Evolutionary conservation across 2,329 filamentous ascomycete species (phyloP).

Genomic region (Pseudogymnoascus sp.): DNA sequence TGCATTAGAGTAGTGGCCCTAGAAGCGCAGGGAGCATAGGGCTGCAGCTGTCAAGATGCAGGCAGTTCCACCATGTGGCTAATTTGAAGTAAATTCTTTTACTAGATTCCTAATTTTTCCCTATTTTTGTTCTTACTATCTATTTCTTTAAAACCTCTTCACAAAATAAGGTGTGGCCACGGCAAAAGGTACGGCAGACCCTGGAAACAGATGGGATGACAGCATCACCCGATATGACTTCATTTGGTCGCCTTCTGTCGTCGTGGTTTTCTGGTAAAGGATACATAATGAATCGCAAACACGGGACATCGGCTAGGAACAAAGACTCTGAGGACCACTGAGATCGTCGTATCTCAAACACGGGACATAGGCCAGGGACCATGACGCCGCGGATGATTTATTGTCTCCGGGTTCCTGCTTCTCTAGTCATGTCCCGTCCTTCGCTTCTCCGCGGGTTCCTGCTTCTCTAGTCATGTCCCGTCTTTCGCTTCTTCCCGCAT

Average conservation of each 20-base stretch:
- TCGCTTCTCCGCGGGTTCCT: not conserved
- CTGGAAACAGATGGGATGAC: not conserved
- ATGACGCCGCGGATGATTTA: not conserved
- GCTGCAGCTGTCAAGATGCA: not conserved
- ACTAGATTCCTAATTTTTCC: not conserved
- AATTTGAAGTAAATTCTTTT: not conserved
- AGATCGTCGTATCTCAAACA: not conserved
- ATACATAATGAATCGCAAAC: not conserved
- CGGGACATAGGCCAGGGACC: not conserved
- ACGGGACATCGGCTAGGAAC: not conserved
- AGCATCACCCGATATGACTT: not conserved
- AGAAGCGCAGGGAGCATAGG: not conserved
- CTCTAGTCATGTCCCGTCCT: not conserved
- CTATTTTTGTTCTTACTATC: not conserved
- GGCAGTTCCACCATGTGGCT: not conserved
- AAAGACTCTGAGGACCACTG: not conserved
- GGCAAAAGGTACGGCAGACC: not conserved
- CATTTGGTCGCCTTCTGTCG: not conserved
- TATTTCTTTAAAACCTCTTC: not conserved
- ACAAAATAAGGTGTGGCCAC: not conserved
- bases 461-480: not conserved
- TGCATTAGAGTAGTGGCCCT: not conserved
- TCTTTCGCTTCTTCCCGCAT: not conserved
- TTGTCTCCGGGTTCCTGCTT: not conserved
- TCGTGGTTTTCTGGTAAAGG: not conserved